A percentile compares a stretch with the other conserved stretches of the same genome.
These are phyloP conservation scores for Eucalyptus erythrocorys DNA, from an alignment of 345 rosid genomes.

Conservation along the genomic window DNA sequence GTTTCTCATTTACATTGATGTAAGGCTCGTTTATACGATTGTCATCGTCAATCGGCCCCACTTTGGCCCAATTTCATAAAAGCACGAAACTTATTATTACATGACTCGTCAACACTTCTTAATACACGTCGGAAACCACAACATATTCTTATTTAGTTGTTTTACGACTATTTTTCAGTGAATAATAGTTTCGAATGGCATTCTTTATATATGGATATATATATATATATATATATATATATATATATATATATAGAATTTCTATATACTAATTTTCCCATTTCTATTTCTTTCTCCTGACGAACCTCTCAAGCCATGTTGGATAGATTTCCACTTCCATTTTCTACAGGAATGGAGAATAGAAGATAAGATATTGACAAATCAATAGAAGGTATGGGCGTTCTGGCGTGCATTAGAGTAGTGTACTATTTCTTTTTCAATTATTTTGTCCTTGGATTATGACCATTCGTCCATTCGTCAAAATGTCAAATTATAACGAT, in stretches of 20 bases:
- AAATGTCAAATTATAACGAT: background rate
- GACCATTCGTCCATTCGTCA: background rate
- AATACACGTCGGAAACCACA: background rate
- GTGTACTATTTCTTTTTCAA: background rate
- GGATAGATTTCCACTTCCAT: background rate
- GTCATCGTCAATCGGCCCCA: background rate
- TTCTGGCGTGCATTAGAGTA: background rate
- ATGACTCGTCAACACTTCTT: background rate
- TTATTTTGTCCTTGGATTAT: background rate
- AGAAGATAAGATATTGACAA: background rate
- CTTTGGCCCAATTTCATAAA: background rate
- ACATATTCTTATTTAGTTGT: background rate
- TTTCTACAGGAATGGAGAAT: background rate
- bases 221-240: too few species aligned
- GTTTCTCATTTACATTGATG: background rate
- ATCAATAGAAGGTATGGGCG: background rate
- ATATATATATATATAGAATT: too few species aligned
- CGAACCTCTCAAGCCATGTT: background rate
- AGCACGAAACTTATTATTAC: background rate
- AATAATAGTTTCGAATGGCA: background rate
- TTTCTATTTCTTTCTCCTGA: background rate
- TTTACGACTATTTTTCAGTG: rapidly evolving
- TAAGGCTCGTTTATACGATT: background rate
- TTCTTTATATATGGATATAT: too few species aligned
- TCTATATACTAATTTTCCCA: background rate